phyloP scores from a whole-genome alignment of 441 rosid species.

The Bocquillonia castaneifolia region DNA sequence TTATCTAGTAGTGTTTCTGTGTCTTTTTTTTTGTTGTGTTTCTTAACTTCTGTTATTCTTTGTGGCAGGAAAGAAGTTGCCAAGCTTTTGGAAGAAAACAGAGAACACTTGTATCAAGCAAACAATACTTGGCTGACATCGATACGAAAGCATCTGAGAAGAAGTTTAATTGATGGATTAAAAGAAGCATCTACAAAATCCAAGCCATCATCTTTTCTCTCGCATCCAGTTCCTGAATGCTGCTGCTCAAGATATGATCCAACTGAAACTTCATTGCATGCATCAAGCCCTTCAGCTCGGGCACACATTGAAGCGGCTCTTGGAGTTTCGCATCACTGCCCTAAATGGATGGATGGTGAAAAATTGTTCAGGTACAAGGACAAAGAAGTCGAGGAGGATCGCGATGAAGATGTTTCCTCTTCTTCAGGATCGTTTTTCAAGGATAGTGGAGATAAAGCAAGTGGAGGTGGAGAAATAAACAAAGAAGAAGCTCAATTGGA shows the following conservation, averaged over 20 bases:
- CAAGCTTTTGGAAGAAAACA: slow-evolving; percentile 62
- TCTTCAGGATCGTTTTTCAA: slow-evolving; percentile 66
- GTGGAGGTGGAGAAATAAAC: slow-evolving; percentile 54
- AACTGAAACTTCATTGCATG: slow-evolving; percentile 24
- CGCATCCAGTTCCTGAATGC: slow-evolving; percentile 89
- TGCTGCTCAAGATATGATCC: slow-evolving; percentile 45
- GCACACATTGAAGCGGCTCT: slow-evolving; percentile 42
- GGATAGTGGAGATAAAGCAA: slow-evolving; percentile 41
- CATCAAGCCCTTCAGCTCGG: slow-evolving; percentile 27
- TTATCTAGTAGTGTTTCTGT: neutral
- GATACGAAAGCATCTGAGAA: slow-evolving; percentile 59
- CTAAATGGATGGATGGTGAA: slow-evolving; percentile 58
- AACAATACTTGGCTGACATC: slow-evolving; percentile 76
- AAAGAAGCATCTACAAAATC: slow-evolving; percentile 48
- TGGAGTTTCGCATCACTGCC: slow-evolving; percentile 59
- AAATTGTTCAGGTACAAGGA: slow-evolving; percentile 43
- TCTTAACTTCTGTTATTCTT: slow-evolving; percentile 6
- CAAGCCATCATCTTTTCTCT: slow-evolving; percentile 59
- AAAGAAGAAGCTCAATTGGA: slow-evolving; percentile 80
- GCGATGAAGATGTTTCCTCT: slow-evolving; percentile 63
- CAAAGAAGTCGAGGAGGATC: slow-evolving; percentile 69
- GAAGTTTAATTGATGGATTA: slow-evolving; percentile 65
- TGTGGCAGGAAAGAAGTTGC: slow-evolving; percentile 54
- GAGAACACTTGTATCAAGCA: slow-evolving; percentile 68
- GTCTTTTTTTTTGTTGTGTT: neutral